These are phyloP conservation scores for Pseudomonodictys pantanalensis DNA, from an alignment of 495 filamentous ascomycete genomes.

Conservation along the genomic window DNA sequence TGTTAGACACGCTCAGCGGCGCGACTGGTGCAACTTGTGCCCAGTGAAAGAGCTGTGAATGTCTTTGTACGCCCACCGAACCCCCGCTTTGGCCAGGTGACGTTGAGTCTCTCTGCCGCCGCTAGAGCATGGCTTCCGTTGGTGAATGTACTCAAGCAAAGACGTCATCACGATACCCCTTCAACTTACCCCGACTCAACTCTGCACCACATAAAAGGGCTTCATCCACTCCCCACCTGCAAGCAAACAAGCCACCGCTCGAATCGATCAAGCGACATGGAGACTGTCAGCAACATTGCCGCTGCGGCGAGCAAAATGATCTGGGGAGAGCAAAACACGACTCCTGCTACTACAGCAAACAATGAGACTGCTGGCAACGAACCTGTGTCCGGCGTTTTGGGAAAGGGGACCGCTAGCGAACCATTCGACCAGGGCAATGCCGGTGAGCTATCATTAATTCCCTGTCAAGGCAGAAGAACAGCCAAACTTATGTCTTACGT, in stretches of 20 bases:
- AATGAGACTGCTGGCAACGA: constrained; percentile 43
- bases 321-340: constrained; percentile 50
- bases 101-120: no score
- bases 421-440: constrained; percentile 58
- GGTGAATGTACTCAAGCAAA: no score
- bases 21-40: no score
- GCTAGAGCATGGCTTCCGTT: no score
- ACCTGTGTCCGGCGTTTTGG: constrained; percentile 52
- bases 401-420: constrained; percentile 51
- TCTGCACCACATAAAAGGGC: background rate
- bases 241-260: background rate
- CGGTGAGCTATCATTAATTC: constrained; percentile 20
- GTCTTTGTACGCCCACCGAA: no score
- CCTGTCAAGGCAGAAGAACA: background rate
- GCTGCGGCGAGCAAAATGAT: constrained; percentile 48
- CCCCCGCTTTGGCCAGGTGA: no score
- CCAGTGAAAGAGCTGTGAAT: no score
- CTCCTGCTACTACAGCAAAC: constrained; percentile 3
- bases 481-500: background rate
- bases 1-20: no score
- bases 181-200: no score
- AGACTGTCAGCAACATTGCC: constrained; percentile 53
- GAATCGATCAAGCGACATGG: constrained; percentile 41
- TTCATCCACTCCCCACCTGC: background rate
- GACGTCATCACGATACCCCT: no score